Conservation (phyloP, 805 yeast species). For the Candida glaebosa region DNA sequence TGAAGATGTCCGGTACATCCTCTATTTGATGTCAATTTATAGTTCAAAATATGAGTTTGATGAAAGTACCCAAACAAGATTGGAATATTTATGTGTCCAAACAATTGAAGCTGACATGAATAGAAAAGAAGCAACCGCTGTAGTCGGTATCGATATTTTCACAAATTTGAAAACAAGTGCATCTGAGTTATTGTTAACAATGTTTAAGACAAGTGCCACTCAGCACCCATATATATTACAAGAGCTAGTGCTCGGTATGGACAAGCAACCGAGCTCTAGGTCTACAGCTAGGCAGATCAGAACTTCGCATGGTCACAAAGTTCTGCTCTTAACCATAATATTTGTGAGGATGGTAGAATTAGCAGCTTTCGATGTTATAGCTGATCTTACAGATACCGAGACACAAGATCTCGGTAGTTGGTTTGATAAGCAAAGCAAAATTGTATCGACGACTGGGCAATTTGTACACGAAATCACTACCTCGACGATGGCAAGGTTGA, state of each 20-base stretch:
- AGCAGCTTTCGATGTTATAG: conserved; percentile 3
- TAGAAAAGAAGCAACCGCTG: conserved; percentile 17
- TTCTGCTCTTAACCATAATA: conserved; percentile 48
- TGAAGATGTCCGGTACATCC: conserved; percentile 11
- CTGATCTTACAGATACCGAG: conserved; percentile 1
- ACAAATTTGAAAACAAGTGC: conserved; percentile 25
- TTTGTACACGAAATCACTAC: conserved; percentile 27
- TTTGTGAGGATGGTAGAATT: conserved; percentile 28
- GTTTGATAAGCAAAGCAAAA: background rate
- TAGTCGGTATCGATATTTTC: conserved; percentile 16
- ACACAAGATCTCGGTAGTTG: background rate
- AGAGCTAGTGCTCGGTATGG: conserved; percentile 54
- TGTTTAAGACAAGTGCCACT: conserved; percentile 40
- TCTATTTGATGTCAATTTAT: conserved; percentile 10
- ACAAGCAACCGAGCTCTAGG: conserved; percentile 46
- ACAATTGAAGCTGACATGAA: conserved; percentile 38
- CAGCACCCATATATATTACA: conserved; percentile 61
- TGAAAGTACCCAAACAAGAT: conserved; percentile 52
- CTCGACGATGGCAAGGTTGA: conserved; percentile 14
- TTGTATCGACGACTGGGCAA: background rate
- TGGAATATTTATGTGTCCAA: conserved; percentile 50
- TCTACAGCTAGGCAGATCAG: conserved; percentile 39
- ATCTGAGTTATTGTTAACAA: conserved; percentile 21
- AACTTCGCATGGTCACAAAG: conserved; percentile 41
- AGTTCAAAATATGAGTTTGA: conserved; percentile 19